Conservation (phyloP, 2,329 filamentous ascomycete genomes). For the Fusarium sp. region DNA sequence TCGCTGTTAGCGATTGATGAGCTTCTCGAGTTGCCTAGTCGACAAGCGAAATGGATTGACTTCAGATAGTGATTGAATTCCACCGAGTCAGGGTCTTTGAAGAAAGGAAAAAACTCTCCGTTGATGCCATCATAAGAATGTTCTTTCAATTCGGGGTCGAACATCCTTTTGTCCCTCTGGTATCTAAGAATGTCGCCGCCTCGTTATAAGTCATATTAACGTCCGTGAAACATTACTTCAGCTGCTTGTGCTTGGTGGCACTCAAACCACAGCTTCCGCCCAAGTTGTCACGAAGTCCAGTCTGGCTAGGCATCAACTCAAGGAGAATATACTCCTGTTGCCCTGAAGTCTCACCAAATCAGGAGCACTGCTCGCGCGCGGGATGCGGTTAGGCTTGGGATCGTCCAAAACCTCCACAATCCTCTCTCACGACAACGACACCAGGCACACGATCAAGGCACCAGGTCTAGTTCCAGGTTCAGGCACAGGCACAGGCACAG, state of each 20-base stretch:
- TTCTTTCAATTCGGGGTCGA: constrained; percentile 4
- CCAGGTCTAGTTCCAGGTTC: constrained; percentile 18
- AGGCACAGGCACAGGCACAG: constrained; percentile 20
- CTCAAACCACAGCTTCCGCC: constrained; percentile 22
- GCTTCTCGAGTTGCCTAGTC: constrained; percentile 30
- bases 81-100: constrained; percentile 12
- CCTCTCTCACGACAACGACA: constrained; percentile 17
- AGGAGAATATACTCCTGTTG: not conserved
- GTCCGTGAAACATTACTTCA: constrained; percentile 44
- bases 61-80: not conserved
- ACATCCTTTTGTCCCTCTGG: constrained; percentile 2
- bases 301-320: constrained; percentile 1
- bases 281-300: constrained; percentile 12
- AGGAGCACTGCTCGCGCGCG: constrained; percentile 13
- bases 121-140: constrained; percentile 28
- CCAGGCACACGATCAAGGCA: constrained; percentile 9
- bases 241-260: constrained; percentile 36
- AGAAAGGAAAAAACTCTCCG: constrained; percentile 1
- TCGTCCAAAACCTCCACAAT: constrained; percentile 21
- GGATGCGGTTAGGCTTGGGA: constrained; percentile 15
- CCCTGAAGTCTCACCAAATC: constrained; percentile 16
- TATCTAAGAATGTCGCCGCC: not conserved
- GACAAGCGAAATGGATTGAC: constrained; percentile 7
- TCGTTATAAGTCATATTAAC: constrained; percentile 23
- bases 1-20: constrained; percentile 3